Evolutionary conservation across 208 protist species (phyloP).

Genomic region (Leishmania major): DNA sequence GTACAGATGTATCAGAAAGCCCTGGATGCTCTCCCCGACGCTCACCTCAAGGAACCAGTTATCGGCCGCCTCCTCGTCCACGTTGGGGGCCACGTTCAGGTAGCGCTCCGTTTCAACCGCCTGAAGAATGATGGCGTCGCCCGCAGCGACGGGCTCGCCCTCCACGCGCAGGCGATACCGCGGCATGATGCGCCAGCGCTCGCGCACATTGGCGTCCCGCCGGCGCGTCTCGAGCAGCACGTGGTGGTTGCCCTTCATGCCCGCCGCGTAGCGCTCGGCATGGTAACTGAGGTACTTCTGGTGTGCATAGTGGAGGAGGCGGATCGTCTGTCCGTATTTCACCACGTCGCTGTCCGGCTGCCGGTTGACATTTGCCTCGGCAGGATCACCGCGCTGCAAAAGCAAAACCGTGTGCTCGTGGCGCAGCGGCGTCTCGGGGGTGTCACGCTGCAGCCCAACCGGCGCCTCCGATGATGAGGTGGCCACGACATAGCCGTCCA

Average conservation of each 20-base stretch:
- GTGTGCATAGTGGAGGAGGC: slow-evolving; percentile 46
- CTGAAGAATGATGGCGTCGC: slow-evolving; percentile 59
- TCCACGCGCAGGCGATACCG: slow-evolving; percentile 64
- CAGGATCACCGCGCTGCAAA: slow-evolving; percentile 41
- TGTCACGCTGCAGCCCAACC: slow-evolving; percentile 43
- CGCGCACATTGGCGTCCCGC: slow-evolving; percentile 11
- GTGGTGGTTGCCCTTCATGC: slow-evolving; percentile 54
- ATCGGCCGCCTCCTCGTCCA: slow-evolving; percentile 34
- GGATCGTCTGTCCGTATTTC: slow-evolving; percentile 65
- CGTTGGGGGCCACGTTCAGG: slow-evolving; percentile 36
- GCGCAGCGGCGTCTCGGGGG: slow-evolving; percentile 24
- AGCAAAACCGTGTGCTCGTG: slow-evolving; percentile 59
- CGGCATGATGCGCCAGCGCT: slow-evolving; percentile 72
- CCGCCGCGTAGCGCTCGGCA: slow-evolving; percentile 44
- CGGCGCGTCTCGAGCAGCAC: slow-evolving; percentile 43
- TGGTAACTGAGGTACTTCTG: slow-evolving; percentile 49
- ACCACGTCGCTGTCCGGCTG: slow-evolving; percentile 33
- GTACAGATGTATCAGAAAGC: slow-evolving; percentile 56
- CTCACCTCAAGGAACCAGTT: slow-evolving; percentile 42
- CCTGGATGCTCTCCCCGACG: slow-evolving; percentile 39
- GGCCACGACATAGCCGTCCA: slow-evolving; percentile 47
- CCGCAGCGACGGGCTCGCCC: slow-evolving; percentile 56
- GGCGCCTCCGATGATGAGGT: slow-evolving; percentile 48
- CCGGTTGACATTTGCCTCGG: slow-evolving; percentile 15
- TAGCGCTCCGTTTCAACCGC: slow-evolving; percentile 36